Conservation (phyloP, 1,284 basidiomycete genomes). For the Leccinum glutinopallens region DNA sequence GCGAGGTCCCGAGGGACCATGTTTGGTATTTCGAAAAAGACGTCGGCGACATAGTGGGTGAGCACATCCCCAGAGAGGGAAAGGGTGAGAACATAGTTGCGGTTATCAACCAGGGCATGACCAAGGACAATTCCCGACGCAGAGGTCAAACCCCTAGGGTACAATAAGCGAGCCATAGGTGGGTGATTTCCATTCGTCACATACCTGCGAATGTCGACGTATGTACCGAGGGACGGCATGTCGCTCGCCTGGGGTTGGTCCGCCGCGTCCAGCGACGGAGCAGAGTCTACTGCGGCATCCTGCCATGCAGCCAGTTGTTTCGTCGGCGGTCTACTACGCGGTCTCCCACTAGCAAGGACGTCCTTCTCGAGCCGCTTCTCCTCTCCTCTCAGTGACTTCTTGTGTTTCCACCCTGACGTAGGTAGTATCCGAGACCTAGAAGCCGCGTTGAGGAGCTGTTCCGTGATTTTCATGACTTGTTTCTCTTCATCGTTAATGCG, state of each 20-base stretch:
- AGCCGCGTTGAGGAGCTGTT: conserved; percentile 33
- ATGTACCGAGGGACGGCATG: conserved; percentile 46
- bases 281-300: conserved; percentile 16
- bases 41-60: conserved; percentile 48
- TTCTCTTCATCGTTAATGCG: conserved; percentile 14
- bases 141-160: conserved; percentile 44
- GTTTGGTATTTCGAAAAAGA: conserved; percentile 59
- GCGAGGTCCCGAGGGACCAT: conserved; percentile 51
- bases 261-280: conserved; percentile 17
- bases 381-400: conserved; percentile 33
- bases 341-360: conserved; percentile 13
- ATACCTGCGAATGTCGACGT: conserved; percentile 64
- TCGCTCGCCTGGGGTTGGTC: conserved; percentile 21
- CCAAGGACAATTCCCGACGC: conserved; percentile 53
- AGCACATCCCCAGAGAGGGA: conserved; percentile 54
- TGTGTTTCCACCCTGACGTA: conserved; percentile 34
- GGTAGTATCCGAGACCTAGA: conserved; percentile 29
- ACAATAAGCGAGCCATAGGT: conserved; percentile 15
- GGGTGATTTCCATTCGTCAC: conserved; percentile 22
- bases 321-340: conserved; percentile 20
- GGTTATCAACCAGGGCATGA: conserved; percentile 37
- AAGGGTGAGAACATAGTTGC: conserved; percentile 44
- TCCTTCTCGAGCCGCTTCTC: conserved; percentile 34
- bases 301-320: conserved; percentile 28
- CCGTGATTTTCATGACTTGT: conserved; percentile 28